Evolutionary conservation across 345 rosid species (phyloP).

Genomic region (Barbarea vulgaris): DNA sequence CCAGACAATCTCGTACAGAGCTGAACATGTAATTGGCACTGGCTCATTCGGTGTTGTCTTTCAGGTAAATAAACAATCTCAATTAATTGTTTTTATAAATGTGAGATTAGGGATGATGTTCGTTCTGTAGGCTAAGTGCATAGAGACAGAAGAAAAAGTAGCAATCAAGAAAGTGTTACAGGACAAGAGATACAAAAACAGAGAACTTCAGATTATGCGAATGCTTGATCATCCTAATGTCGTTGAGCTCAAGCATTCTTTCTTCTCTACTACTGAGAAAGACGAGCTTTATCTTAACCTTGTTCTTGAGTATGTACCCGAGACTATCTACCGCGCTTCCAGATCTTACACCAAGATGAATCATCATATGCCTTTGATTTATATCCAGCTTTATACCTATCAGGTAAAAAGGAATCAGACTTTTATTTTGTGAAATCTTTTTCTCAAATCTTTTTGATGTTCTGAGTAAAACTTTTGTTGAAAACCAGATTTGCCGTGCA

Average conservation of each 20-base stretch:
- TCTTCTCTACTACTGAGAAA: slow-evolving; percentile 93
- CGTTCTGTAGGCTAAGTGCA: slow-evolving; percentile 94
- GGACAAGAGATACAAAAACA: slow-evolving; percentile 95
- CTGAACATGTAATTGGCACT: slow-evolving; percentile 96
- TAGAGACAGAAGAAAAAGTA: slow-evolving; percentile 92
- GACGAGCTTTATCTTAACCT: slow-evolving; percentile 96
- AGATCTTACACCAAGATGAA: slow-evolving; percentile 79
- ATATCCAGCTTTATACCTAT: slow-evolving; percentile 90
- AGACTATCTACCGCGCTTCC: slow-evolving; percentile 79
- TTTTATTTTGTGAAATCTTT: not conserved
- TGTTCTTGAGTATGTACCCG: slow-evolving; percentile 95
- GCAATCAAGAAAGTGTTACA: slow-evolving; percentile 99
- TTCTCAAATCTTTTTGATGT: not conserved
- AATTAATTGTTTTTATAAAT: not conserved
- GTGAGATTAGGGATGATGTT: not conserved
- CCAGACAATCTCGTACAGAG: slow-evolving; percentile 83
- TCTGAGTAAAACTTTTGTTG: slow-evolving; percentile 10
- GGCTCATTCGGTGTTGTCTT: slow-evolving; percentile 95
- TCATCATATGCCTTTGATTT: slow-evolving; percentile 89
- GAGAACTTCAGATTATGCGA: slow-evolving; percentile 92
- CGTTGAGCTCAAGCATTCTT: slow-evolving; percentile 82
- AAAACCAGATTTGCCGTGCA: slow-evolving; percentile 86
- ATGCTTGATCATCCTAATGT: slow-evolving; percentile 94
- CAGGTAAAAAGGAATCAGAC: slow-evolving; percentile 53
- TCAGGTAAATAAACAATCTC: slow-evolving; percentile 55